phyloP scores from a whole-genome alignment of 306 rosid genomes.

The Fragaria iinumae region DNA sequence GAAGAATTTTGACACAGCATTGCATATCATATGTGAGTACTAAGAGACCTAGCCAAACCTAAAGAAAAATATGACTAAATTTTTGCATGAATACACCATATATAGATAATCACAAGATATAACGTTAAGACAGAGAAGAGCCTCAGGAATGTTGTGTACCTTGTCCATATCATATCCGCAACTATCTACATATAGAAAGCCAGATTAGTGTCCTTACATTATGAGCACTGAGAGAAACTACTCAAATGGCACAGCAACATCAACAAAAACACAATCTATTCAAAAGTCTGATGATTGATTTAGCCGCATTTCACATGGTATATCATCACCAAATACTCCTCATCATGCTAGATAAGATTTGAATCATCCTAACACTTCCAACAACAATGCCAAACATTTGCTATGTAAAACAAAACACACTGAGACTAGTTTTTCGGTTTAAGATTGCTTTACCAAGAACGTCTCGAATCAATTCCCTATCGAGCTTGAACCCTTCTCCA shows the following conservation, averaged over 20 bases:
- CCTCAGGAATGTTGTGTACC: conserved; percentile 42
- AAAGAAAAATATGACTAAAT: neutral
- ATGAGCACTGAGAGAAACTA: neutral
- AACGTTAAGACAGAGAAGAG: neutral
- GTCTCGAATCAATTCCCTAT: conserved; percentile 53
- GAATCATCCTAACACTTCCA: neutral
- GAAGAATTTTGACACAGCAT: neutral
- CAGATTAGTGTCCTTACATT: conserved; percentile 29
- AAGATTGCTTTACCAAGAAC: conserved; percentile 62
- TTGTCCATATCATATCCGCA: conserved; percentile 78
- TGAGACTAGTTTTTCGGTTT: neutral
- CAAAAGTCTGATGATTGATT: neutral
- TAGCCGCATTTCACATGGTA: no score
- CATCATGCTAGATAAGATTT: neutral
- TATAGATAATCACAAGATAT: neutral
- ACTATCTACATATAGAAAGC: conserved; percentile 56
- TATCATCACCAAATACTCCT: neutral
- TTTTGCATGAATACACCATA: neutral
- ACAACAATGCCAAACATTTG: neutral
- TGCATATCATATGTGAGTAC: neutral
- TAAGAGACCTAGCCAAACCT: neutral
- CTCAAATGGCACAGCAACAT: neutral
- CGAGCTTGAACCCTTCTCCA: conserved; percentile 72
- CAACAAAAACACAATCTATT: neutral
- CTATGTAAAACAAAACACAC: neutral